These are phyloP conservation scores for Boletus sp. DNA, from an alignment of 768 basidiomycete species.

Conservation along the genomic window DNA sequence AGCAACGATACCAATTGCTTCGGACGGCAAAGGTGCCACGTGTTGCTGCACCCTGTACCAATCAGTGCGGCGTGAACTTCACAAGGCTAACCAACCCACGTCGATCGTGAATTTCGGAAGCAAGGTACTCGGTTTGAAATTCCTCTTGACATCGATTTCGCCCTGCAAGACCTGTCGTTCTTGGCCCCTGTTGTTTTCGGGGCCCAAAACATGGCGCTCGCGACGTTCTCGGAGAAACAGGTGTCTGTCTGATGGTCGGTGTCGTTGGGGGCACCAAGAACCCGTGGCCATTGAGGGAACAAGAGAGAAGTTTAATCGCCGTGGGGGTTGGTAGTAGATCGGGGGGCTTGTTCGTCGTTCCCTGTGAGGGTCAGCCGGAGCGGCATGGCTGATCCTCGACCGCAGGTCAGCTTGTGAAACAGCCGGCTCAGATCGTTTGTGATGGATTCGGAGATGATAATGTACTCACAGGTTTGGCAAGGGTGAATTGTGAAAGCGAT, in stretches of 20 bases:
- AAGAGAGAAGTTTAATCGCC: constrained; percentile 41
- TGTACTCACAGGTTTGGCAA: constrained; percentile 44
- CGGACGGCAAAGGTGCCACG: constrained; percentile 40
- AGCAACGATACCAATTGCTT: constrained; percentile 41
- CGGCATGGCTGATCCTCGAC: constrained; percentile 49
- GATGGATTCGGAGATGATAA: neutral
- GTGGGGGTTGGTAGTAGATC: constrained; percentile 45
- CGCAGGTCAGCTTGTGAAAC: constrained; percentile 41
- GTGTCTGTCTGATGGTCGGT: constrained; percentile 42
- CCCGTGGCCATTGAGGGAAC: constrained; percentile 50
- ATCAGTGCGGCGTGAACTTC: neutral
- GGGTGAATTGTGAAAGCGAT: constrained; percentile 36
- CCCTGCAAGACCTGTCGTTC: constrained; percentile 42
- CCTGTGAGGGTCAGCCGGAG: constrained; percentile 43
- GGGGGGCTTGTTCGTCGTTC: constrained; percentile 45
- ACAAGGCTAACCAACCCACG: constrained; percentile 30
- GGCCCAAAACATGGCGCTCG: constrained; percentile 48
- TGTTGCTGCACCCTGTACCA: constrained; percentile 35
- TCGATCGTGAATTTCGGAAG: constrained; percentile 46
- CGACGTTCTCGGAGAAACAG: constrained; percentile 40
- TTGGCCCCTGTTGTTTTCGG: constrained; percentile 21
- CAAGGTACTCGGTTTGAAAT: constrained; percentile 39
- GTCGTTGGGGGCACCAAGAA: constrained; percentile 40
- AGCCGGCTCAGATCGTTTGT: neutral
- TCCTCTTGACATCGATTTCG: constrained; percentile 45